Percentiles rank a stretch among this genome's conserved stretches.
Evolutionary conservation across 2,329 filamentous ascomycete species (phyloP).

Genomic region (Stemphylium beticola): DNA sequence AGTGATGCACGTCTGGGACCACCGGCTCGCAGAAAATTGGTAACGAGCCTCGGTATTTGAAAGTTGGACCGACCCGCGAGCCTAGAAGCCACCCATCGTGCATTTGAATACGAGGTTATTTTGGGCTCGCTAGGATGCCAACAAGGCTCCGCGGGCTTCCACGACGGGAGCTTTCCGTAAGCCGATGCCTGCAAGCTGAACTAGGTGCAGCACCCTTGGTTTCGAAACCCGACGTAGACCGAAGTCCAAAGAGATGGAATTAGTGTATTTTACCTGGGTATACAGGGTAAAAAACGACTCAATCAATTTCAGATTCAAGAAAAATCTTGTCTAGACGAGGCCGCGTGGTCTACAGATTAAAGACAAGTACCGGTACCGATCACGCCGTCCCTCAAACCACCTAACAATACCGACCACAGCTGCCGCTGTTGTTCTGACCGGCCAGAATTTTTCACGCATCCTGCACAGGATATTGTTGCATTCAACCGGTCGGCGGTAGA

Average conservation of each 20-base stretch:
- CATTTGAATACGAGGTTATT: neutral
- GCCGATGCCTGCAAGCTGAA: neutral
- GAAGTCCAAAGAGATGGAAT: neutral
- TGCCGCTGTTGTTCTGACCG: slow-evolving; percentile 1
- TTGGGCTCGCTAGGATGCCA: neutral
- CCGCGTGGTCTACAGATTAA: neutral
- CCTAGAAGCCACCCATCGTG: neutral
- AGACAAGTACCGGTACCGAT: neutral
- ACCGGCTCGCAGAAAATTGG: neutral
- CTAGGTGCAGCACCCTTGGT: neutral
- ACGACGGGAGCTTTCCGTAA: neutral
- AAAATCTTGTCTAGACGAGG: neutral
- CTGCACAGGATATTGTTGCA: slow-evolving; percentile 30
- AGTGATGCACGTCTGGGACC: neutral
- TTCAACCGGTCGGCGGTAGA: slow-evolving; percentile 33
- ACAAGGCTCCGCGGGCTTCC: neutral
- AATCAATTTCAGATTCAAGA: neutral
- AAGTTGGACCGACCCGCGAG: neutral
- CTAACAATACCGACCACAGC: slow-evolving; percentile 1
- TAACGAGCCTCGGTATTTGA: neutral
- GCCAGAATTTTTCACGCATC: slow-evolving; percentile 16
- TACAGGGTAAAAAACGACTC: neutral
- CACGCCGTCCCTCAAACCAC: neutral
- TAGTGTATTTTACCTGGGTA: neutral
- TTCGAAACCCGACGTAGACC: neutral